Evolutionary conservation across 129 eudicot species (phyloP), one percentile per base, ranked within the genome.

Genomic region (Escallonia rubra): DNA sequence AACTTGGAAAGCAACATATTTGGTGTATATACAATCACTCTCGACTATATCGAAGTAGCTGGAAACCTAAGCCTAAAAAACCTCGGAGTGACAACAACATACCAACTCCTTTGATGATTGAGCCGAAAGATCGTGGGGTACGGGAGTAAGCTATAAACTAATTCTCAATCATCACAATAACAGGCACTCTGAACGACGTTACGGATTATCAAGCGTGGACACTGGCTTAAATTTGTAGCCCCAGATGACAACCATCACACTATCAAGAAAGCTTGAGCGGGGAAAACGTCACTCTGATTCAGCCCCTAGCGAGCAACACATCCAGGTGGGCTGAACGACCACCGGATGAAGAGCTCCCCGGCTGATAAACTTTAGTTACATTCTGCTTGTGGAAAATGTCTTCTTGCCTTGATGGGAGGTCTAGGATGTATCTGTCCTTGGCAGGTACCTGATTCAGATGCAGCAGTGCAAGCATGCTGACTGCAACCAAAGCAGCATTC

Each of bases 301-400:
- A 87, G 41, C 97, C 97, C 80, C 97, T 80, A 39, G 92, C 97
- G 49, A 81, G 77, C 78, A 79, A 73, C 56, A 91, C 97, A 58
- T 91, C 93, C 77, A 91, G 72, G 48, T 71, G 69, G 12, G 60
- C 10, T 4, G 58, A 72, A 50, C 12, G 8, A 11, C 55, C 55
- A 60, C 78, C 64, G 46, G 89, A 71, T 47, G 84, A 81, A 50
- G 80, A 66, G 10, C 80, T 76, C 59, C 68, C 80, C 0, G 77
- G 77, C 41, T 51, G 58, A 64, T 74, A 75, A 58, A 84, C 68
- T 50, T 63, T 86, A 16, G 85, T 72, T 47, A 69, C 78, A 64
- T 70, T 79, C 65, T 72, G 78, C n/a, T 64, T 73, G 66, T 58
- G 60, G 43, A n/a, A 40, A 34, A 57, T 39, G 16, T 68, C 78